A percentile compares a stretch with the other conserved stretches of the same genome.
These are phyloP conservation scores for Lipomyces kockii DNA, from an alignment of 805 yeast genomes.

Conservation along the genomic window DNA sequence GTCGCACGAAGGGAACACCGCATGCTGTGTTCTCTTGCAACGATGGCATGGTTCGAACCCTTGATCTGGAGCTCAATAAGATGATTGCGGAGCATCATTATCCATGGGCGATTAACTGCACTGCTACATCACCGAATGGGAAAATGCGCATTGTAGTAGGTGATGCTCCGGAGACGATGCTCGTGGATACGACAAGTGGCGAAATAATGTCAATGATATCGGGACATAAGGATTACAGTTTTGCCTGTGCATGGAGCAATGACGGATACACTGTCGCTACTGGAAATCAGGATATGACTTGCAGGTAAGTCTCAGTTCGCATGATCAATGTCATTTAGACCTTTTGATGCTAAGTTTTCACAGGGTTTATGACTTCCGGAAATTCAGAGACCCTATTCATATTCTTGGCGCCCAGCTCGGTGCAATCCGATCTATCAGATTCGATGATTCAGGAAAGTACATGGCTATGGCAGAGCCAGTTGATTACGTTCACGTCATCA, in stretches of 20 bases:
- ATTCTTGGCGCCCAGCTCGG: slow-evolving; percentile 48
- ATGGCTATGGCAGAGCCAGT: slow-evolving; percentile 63
- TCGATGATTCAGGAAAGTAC: slow-evolving; percentile 53
- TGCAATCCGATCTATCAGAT: slow-evolving; percentile 59
- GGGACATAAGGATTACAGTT: slow-evolving; percentile 62
- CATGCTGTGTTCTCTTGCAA: slow-evolving; percentile 56
- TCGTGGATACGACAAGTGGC: slow-evolving; percentile 52
- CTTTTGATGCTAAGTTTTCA: neutral
- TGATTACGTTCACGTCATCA: slow-evolving; percentile 60
- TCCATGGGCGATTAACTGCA: slow-evolving; percentile 58
- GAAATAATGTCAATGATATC: slow-evolving; percentile 39
- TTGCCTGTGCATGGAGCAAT: slow-evolving; percentile 63
- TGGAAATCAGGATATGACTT: slow-evolving; percentile 66
- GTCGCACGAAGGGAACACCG: slow-evolving; percentile 20
- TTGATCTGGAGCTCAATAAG: slow-evolving; percentile 47
- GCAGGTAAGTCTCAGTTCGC: slow-evolving; percentile 41
- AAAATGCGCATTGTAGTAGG: slow-evolving; percentile 56
- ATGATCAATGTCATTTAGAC: slow-evolving; percentile 43
- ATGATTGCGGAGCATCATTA: slow-evolving; percentile 38
- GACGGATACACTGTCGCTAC: slow-evolving; percentile 54
- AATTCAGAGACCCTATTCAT: slow-evolving; percentile 40
- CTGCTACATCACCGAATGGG: slow-evolving; percentile 51
- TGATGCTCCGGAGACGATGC: slow-evolving; percentile 51
- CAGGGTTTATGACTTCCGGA: slow-evolving; percentile 51
- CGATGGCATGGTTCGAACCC: slow-evolving; percentile 51